A percentile compares a stretch with the other conserved stretches of the same genome.
Evolutionary conservation across 768 basidiomycete species (phyloP).

Genomic region (Galerina sulciceps): DNA sequence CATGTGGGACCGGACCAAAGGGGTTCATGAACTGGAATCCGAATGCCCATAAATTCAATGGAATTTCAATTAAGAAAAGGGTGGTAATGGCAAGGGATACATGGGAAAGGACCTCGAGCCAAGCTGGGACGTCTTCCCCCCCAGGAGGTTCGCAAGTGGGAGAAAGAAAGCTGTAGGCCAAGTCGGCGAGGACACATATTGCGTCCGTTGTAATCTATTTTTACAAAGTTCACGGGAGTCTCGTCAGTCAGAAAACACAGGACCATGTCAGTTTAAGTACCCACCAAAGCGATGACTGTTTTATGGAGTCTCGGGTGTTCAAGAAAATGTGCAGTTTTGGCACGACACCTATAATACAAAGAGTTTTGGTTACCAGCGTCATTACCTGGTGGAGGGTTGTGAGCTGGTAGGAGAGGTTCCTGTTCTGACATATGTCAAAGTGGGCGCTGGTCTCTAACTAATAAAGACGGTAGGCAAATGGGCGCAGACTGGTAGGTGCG

Average conservation of each 20-base stretch:
- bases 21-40: conserved; percentile 70
- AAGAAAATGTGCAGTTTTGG: conserved; percentile 47
- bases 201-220: conserved; percentile 66
- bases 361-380: neutral
- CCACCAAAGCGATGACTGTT: conserved; percentile 59
- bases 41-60: conserved; percentile 67
- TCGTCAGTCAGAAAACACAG: neutral
- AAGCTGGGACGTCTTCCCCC: conserved; percentile 51
- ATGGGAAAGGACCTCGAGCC: conserved; percentile 65
- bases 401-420: conserved; percentile 47
- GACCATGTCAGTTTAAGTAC: conserved; percentile 25
- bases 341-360: conserved; percentile 28
- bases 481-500: neutral
- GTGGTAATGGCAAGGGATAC: conserved; percentile 72
- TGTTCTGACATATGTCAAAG: conserved; percentile 44
- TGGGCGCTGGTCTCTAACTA: conserved; percentile 13
- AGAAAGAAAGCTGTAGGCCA: conserved; percentile 68
- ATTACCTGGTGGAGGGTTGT: conserved; percentile 4
- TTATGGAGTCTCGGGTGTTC: conserved; percentile 60
- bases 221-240: neutral
- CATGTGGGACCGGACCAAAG: conserved; percentile 53
- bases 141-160: conserved; percentile 48
- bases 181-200: conserved; percentile 70
- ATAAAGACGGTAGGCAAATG: conserved; percentile 1
- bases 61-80: conserved; percentile 80